Evolutionary conservation across 2,329 filamentous ascomycete species (phyloP).

Genomic region (Eurotiales sp.): DNA sequence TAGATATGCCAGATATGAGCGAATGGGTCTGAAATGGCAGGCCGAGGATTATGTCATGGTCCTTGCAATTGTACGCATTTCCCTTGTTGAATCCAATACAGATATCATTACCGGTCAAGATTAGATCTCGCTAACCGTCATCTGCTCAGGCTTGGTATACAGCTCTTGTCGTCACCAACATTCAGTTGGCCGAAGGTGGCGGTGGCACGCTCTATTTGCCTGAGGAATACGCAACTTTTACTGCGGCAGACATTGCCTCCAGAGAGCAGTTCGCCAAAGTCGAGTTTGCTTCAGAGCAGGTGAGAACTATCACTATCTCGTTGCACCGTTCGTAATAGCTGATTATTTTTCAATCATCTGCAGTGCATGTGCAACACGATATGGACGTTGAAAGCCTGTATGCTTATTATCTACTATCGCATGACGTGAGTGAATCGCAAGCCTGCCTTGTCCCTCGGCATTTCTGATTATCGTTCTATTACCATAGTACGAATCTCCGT

Average conservation of each 20-base stretch:
- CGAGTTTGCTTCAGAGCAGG: slow-evolving; percentile 14
- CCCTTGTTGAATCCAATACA: background rate
- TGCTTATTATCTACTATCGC: slow-evolving; percentile 48
- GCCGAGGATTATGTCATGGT: slow-evolving; percentile 13
- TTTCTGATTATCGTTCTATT: background rate
- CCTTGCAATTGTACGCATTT: background rate
- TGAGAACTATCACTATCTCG: background rate
- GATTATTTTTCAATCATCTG: background rate
- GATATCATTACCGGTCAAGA: background rate
- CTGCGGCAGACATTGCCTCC: slow-evolving; percentile 4
- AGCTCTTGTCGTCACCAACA: slow-evolving; percentile 14
- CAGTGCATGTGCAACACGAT: slow-evolving; percentile 15
- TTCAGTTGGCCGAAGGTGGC: slow-evolving; percentile 12
- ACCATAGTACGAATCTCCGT: slow-evolving; percentile 27
- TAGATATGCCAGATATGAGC: slow-evolving; percentile 11
- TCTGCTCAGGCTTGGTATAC: slow-evolving; percentile 12
- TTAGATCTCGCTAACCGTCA: too few relatives aligned
- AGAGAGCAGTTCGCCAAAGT: slow-evolving; percentile 10
- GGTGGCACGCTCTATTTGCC: slow-evolving; percentile 11
- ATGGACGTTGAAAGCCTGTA: slow-evolving; percentile 42
- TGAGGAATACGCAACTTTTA: slow-evolving; percentile 10
- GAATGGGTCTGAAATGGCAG: slow-evolving; percentile 12
- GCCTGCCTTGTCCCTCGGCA: too few relatives aligned
- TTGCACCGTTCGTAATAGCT: background rate
- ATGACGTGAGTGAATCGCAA: slow-evolving; percentile 35